A percentile compares a stretch with the other conserved stretches of the same genome.
Conservation (phyloP, 768 basidiomycete species). For the Hydnum rufescens region DNA sequence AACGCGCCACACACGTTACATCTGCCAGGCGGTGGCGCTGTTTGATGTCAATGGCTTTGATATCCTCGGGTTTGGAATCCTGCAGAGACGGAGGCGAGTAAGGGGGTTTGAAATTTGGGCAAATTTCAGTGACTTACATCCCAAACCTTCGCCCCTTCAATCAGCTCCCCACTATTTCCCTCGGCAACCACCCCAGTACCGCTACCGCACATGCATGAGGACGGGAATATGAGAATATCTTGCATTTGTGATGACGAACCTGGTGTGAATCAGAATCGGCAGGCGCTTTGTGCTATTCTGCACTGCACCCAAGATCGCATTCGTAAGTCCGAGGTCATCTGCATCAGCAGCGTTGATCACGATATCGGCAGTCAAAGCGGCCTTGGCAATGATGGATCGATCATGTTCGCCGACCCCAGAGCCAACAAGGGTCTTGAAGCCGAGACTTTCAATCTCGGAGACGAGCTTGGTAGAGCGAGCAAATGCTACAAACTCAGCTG, state of each 20-base stretch:
- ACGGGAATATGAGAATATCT: too few species aligned
- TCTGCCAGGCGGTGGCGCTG: conserved; percentile 15
- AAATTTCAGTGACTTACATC: conserved; percentile 13
- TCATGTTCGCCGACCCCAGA: conserved; percentile 1
- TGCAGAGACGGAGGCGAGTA: too few species aligned
- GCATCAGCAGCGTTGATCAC: conserved; percentile 15
- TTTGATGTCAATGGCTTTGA: conserved; percentile 10
- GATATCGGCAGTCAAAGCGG: conserved; percentile 10
- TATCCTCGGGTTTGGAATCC: conserved; percentile 15
- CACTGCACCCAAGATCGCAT: conserved; percentile 12
- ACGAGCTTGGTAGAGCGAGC: conserved; percentile 9
- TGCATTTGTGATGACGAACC: conserved; percentile 9
- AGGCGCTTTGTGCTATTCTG: conserved; percentile 4
- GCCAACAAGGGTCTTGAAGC: conserved; percentile 8
- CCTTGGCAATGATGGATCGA: conserved; percentile 6
- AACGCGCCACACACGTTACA: conserved; percentile 11
- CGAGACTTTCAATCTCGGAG: conserved; percentile 8
- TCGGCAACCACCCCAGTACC: conserved; percentile 11
- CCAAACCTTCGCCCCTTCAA: too few species aligned
- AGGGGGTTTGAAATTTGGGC: too few species aligned
- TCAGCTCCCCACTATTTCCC: too few species aligned
- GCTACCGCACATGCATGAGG: too few species aligned
- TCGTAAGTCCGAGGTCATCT: conserved; percentile 13
- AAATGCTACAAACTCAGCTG: conserved; percentile 10
- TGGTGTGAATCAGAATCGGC: conserved; percentile 16